Percentiles rank a stretch among this genome's conserved stretches.
These are phyloP conservation scores for Pyrrhoderma lamaoense DNA, from an alignment of 1,284 basidiomycete species.

Conservation along the genomic window DNA sequence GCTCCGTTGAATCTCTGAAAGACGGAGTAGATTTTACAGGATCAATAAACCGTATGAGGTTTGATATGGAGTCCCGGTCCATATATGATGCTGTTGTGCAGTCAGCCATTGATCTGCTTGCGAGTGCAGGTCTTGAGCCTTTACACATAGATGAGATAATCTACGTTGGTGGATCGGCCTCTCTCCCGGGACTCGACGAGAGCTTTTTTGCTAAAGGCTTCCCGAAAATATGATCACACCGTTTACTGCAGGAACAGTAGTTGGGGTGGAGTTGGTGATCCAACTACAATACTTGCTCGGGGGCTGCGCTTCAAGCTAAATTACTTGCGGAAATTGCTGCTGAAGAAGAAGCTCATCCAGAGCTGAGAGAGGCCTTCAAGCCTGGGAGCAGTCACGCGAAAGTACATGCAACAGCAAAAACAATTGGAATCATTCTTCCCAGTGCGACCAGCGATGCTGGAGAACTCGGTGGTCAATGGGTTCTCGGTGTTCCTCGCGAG, in stretches of 20 bases:
- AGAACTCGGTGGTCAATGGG: constrained; percentile 50
- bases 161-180: constrained; percentile 85
- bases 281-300: constrained; percentile 83
- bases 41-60: constrained; percentile 89
- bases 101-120: constrained; percentile 58
- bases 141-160: constrained; percentile 86
- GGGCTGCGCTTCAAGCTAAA: constrained; percentile 87
- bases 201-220: constrained; percentile 62
- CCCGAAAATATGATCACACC: constrained; percentile 59
- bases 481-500: constrained; percentile 62
- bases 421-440: constrained; percentile 80
- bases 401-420: constrained; percentile 53
- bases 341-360: constrained; percentile 32
- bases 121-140: constrained; percentile 60
- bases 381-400: constrained; percentile 37
- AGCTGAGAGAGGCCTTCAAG: constrained; percentile 48
- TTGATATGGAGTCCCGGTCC: constrained; percentile 77
- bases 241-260: constrained; percentile 56
- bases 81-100: constrained; percentile 69
- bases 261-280: constrained; percentile 72
- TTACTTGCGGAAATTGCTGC: constrained; percentile 47
- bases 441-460: constrained; percentile 35
- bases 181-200: constrained; percentile 80
- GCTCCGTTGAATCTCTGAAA: constrained; percentile 89
- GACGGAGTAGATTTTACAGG: constrained; percentile 91